phyloP scores from a whole-genome alignment of 2,329 filamentous ascomycete species.

The Paraconiothyrium sp. region DNA sequence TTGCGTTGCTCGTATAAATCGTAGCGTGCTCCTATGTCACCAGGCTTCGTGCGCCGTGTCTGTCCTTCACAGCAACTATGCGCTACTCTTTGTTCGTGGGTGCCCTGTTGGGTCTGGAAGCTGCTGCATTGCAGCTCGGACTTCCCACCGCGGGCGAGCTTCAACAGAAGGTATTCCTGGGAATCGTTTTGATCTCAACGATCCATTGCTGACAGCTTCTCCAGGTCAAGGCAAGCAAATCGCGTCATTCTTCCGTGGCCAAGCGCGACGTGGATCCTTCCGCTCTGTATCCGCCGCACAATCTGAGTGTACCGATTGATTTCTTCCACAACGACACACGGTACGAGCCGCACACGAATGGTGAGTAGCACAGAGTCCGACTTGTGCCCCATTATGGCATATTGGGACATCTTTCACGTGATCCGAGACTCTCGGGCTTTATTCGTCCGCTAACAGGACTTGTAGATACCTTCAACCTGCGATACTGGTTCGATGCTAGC shows the following conservation, averaged over 20 bases:
- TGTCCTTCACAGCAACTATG: conserved; percentile 14
- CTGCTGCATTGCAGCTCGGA: conserved; percentile 31
- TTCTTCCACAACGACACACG: conserved; percentile 83
- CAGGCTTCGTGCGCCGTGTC: conserved; percentile 1
- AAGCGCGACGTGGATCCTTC: conserved; percentile 48
- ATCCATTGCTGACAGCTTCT: conserved; percentile 6
- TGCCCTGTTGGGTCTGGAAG: conserved; percentile 38
- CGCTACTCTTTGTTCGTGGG: conserved; percentile 18
- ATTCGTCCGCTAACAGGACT: neutral
- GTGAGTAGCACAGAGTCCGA: conserved; percentile 16
- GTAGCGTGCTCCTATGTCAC: neutral
- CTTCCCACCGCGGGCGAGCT: conserved; percentile 31
- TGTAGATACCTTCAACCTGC: conserved; percentile 67
- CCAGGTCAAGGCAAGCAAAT: conserved; percentile 29
- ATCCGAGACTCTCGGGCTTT: neutral
- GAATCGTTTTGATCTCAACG: neutral
- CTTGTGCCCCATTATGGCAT: neutral
- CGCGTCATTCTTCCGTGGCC: conserved; percentile 27
- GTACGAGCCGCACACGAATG: conserved; percentile 80
- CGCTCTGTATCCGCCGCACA: conserved; percentile 59
- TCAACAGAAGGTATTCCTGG: conserved; percentile 32
- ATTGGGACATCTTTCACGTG: neutral
- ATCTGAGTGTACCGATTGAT: conserved; percentile 71
- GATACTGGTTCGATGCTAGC: conserved; percentile 84
- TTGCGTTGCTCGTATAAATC: conserved; percentile 12